Evolutionary conservation across 164 flowering plant species (phyloP), one percentile per base, ranked within the genome.

Genomic region (Paratinospora sagittata): DNA sequence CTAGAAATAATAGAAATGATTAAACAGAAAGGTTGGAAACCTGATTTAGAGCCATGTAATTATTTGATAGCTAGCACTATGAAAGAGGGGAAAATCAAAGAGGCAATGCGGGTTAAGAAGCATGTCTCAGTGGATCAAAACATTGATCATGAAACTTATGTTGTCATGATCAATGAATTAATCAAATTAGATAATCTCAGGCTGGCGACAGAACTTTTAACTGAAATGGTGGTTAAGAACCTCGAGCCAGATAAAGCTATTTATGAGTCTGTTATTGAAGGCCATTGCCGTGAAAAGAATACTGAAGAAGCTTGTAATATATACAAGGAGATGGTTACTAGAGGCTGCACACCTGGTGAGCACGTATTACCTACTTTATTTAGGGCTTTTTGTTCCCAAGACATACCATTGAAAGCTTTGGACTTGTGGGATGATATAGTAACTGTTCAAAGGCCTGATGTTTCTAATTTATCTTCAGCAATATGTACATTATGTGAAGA

Each of bases 91-190:
- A 67, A 41, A 58, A 33, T 67, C 17, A 62, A 67, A 34, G 67
- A 73, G 45, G 76, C 76, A 67, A 65, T 67, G 62, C 71, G 33
- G 76, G 65, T 73, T 41, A 73, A 73, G 76, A 68, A 61, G 43
- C 41, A 12, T 52, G 43, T 73, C 21, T 41, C 27, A 45, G n/a
- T 41, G 26, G 66, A 58, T 68, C 55, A 45, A 12, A 61, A 43
- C 21, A 60, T 68, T 24, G 21, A 41, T 47, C 43, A 58, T 43
- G 57, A 39, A 2, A 68, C 66, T 6, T 43, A 27, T 61, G 21
- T 66, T 12, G 21, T 67, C 16, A n/a, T 34, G 65, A 58, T 66
- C 63, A 52, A 57, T 26, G 70, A 66, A 58, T 61, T 63, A 23
- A 60, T 24, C 70, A 66, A 66, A 27, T 63, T 26, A 39, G 26